Evolutionary conservation across 1,139 yeast genomes (phyloP), one percentile per base, ranked within the genome.

Genomic region (Taphrina deformans): DNA sequence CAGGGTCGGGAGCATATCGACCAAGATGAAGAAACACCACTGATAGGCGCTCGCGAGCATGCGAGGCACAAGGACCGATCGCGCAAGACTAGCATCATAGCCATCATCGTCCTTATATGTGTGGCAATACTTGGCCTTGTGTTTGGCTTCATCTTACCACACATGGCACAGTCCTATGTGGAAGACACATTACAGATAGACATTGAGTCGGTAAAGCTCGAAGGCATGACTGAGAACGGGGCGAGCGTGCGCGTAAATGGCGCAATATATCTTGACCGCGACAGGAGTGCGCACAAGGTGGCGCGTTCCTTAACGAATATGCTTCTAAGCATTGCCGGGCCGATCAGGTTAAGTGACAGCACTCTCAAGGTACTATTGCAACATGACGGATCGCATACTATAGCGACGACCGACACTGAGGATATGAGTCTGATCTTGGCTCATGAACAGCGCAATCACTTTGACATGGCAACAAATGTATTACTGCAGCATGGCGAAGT

Each of bases 111-210:
- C 9, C 51, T 59, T 2, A 45, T 59, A 23, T 18, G 31, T 9
- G 33, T 40, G 26, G 35, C 50, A 4, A 14, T 59, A 12, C 26
- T 50, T 18, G 46, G 45, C 14, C 31, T 48, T 16, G n/a, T 59
- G 12, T 12, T 38, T n/a, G 56, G 51, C 23, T 48, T 59, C 33
- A 21, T 59, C 27, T 12, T 59, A 26, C 63, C 56, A 2, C 29
- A 38, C 16, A 26, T 48, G 41, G 56, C 63, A 31, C 63, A 59
- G 41, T 33, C 46, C 26, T 59, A 59, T 50, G 35, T 59, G 23
- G 55, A 35, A 33, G 56, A 50, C 5, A 59, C 63, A n/a, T 4
- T 50, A 7, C 51, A 59, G 29, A 1, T 50, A 3, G 56, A 50
- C 10, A 26, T 59, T 7, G 12, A 29, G 23, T 23, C 40, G 16